Base-by-base conservation (phyloP, 2,329 filamentous ascomycete genomes). In the Ambrosiella cleistominuta region DNA sequence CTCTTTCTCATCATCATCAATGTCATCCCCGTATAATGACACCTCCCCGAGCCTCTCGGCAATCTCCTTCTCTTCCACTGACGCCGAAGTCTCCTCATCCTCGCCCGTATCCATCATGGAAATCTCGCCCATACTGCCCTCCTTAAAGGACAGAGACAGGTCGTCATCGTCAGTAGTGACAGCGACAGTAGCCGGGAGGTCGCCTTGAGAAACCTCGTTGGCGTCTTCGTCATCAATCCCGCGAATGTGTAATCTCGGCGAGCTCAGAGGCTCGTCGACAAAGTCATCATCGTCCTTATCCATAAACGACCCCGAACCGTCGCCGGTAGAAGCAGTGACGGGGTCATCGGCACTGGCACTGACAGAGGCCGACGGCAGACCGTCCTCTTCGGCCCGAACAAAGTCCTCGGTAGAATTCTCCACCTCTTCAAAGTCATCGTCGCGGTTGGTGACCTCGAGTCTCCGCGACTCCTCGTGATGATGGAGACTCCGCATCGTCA, bases 341-440 rank as follows among this genome's bases (percentile, higher is more conserved):
- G 27, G 27, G 27, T 5, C 27, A 27, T 3, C 27, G 27, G 4
- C 27, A 27, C 2, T 27, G 27, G 27, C 27, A 27, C 27, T 5
- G 27, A 27, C 27, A 5, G 27, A 27, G 27, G 80, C 79, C 3
- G 85, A 86, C 62, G 80, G 85, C 15, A 88, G 73, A 2, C 86
- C 84, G 67, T 90, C 85, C 62, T 90, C 85, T 17, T 89, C 83
- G 65, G 90, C 85, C 59, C 88, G 82, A 55, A 85, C 83, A 58
- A 85, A 83, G 62, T 83, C 80, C 65, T 80, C 78, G 37, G 78
- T 75, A 51, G 74, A 73, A 53, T 79, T 77, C 39, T 78, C 78
- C 8, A 97, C 90, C 69, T 95, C 89, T 68, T 98, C 93, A 66
- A 96, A 97, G 66, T 97, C 93, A 63, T 95, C 88, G 11, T 85